Conservation (phyloP, 768 basidiomycete genomes). For the Cystofilobasidium ferigula region DNA sequence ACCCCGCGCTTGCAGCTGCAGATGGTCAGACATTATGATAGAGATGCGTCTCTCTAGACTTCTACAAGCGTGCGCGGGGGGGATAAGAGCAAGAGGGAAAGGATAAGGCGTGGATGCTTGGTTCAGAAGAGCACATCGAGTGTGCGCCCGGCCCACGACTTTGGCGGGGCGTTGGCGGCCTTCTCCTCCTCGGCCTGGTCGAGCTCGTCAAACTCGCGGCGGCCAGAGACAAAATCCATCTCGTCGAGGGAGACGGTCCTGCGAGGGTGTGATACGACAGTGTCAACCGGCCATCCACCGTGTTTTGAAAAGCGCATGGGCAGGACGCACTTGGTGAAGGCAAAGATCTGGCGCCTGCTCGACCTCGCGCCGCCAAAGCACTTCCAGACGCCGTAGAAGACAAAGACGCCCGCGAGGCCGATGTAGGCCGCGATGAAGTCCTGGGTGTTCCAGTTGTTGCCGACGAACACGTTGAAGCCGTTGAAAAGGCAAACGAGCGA, state of each 20-base stretch:
- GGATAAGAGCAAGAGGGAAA: no score
- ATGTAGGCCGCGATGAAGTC: slow-evolving; percentile 31
- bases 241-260: slow-evolving; percentile 9
- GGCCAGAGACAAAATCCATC: slow-evolving; percentile 31
- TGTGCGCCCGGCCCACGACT: neutral
- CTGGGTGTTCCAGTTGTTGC: slow-evolving; percentile 29
- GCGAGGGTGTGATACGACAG: neutral
- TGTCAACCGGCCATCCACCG: neutral
- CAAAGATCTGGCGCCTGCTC: slow-evolving; percentile 3
- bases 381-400: slow-evolving; percentile 31
- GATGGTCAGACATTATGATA: no score
- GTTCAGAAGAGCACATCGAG: neutral
- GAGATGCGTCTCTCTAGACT: no score
- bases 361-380: slow-evolving; percentile 18
- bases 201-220: slow-evolving; percentile 29
- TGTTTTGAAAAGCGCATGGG: slow-evolving; percentile 4
- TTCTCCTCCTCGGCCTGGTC: slow-evolving; percentile 20
- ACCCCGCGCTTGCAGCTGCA: no score
- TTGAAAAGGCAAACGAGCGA: slow-evolving; percentile 29
- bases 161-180: neutral
- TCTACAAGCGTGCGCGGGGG: no score
- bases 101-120: no score
- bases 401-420: slow-evolving; percentile 28
- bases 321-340: slow-evolving; percentile 27
- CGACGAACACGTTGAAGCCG: slow-evolving; percentile 34